A percentile compares a stretch with the other conserved stretches of the same genome.
Conservation (phyloP, 805 yeast species). For the Vanderwaltozyma polyspora region DNA sequence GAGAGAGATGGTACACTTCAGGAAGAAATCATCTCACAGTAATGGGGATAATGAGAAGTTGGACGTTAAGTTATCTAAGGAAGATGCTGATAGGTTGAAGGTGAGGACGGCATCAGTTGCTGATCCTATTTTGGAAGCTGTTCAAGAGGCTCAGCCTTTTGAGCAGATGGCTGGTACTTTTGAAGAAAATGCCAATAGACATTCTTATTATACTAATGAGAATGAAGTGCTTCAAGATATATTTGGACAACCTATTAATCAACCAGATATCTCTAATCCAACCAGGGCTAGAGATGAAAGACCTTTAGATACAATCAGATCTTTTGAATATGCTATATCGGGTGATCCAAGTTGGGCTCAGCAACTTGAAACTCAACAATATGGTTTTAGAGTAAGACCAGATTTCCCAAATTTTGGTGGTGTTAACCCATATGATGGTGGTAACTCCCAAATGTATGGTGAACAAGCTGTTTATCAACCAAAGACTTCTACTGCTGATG, state of each 20-base stretch:
- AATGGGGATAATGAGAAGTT: slow-evolving; percentile 22
- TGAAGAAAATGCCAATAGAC: slow-evolving; percentile 27
- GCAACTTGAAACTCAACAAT: slow-evolving; percentile 62
- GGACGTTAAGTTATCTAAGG: slow-evolving; percentile 34
- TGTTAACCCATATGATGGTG: slow-evolving; percentile 16
- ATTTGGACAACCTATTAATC: slow-evolving; percentile 69
- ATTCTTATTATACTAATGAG: slow-evolving; percentile 31
- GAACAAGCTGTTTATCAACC: slow-evolving; percentile 57
- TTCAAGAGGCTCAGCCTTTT: slow-evolving; percentile 92
- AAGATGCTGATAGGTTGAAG: slow-evolving; percentile 45
- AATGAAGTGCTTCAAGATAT: slow-evolving; percentile 51
- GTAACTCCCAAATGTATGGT: slow-evolving; percentile 22
- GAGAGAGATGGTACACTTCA: slow-evolving; percentile 34
- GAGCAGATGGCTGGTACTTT: slow-evolving; percentile 43
- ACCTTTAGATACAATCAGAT: slow-evolving; percentile 90
- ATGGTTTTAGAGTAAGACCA: slow-evolving; percentile 82
- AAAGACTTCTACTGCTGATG: slow-evolving; percentile 19
- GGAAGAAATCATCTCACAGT: slow-evolving; percentile 27
- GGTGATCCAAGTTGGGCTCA: slow-evolving; percentile 63
- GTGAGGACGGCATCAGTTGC: slow-evolving; percentile 59
- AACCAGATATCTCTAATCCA: slow-evolving; percentile 87
- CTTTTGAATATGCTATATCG: slow-evolving; percentile 88
- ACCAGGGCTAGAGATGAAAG: slow-evolving; percentile 89
- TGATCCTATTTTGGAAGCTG: slow-evolving; percentile 89
- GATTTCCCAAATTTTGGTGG: slow-evolving; percentile 36